These are phyloP conservation scores for Boletellus emodensis DNA, from an alignment of 768 basidiomycete species.

Conservation along the genomic window DNA sequence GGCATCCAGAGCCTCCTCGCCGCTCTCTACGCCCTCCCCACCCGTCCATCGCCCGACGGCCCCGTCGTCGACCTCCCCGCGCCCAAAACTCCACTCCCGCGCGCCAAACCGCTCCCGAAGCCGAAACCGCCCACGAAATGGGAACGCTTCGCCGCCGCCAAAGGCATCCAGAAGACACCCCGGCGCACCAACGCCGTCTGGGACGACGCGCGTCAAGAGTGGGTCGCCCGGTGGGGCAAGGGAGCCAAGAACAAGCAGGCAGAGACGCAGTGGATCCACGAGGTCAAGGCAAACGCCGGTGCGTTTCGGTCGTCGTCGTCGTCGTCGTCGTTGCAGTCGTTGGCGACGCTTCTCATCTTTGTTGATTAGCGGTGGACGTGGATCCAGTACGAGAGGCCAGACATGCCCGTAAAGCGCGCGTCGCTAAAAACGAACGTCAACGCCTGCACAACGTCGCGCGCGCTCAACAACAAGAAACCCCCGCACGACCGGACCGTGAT, in stretches of 20 bases:
- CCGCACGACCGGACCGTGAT: conserved; percentile 33
- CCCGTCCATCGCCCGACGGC: conserved; percentile 68
- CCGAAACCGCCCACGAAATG: conserved; percentile 93
- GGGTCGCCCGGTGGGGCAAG: conserved; percentile 88
- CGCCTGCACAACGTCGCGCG: conserved; percentile 67
- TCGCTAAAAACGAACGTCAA: conserved; percentile 83
- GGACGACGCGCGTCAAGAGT: conserved; percentile 94
- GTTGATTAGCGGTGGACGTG: conserved; percentile 47
- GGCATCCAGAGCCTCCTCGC: conserved; percentile 79
- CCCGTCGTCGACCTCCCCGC: conserved; percentile 79
- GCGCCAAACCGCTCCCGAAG: conserved; percentile 90
- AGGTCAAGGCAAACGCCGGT: conserved; percentile 87
- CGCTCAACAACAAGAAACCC: conserved; percentile 29
- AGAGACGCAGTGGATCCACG: conserved; percentile 89
- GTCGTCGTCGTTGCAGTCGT: too few relatives aligned
- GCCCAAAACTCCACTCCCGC: conserved; percentile 73
- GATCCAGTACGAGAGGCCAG: conserved; percentile 77
- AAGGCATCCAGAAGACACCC: conserved; percentile 79
- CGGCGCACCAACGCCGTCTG: conserved; percentile 76
- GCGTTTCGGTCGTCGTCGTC: background rate
- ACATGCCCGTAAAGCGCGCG: conserved; percentile 73
- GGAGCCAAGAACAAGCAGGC: conserved; percentile 83
- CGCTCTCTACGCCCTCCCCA: conserved; percentile 80
- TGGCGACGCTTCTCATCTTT: too few relatives aligned
- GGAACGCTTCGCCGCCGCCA: conserved; percentile 92